phyloP scores from a whole-genome alignment of 495 filamentous ascomycete species.

The Tuber umbilicatum region DNA sequence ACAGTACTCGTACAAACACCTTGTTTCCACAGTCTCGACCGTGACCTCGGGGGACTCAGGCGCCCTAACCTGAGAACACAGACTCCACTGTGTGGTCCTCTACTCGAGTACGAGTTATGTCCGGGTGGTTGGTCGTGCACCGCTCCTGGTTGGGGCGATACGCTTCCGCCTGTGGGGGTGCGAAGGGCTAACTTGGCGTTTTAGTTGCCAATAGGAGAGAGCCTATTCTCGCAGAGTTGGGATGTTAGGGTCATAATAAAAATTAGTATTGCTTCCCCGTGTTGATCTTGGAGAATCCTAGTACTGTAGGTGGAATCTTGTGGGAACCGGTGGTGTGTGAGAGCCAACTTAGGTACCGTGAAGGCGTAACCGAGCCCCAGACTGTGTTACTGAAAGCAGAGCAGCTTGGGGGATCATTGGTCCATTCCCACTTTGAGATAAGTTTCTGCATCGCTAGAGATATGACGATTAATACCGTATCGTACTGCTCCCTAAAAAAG shows the following conservation, averaged over 20 bases:
- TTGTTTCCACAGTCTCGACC: background rate
- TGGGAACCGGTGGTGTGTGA: background rate
- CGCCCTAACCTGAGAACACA: background rate
- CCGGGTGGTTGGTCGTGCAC: background rate
- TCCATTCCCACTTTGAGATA: background rate
- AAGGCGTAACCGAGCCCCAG: background rate
- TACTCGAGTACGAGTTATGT: too few relatives aligned
- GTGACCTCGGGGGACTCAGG: background rate
- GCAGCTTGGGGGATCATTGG: background rate
- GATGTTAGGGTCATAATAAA: background rate
- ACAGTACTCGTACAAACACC: background rate
- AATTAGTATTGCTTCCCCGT: background rate
- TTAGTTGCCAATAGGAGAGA: background rate
- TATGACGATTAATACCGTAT: too few relatives aligned
- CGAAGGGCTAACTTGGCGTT: background rate
- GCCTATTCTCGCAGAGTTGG: background rate
- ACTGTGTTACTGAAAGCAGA: background rate
- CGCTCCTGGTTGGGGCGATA: background rate
- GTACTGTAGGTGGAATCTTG: background rate
- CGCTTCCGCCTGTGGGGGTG: background rate
- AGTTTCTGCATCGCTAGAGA: background rate
- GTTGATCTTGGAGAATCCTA: background rate
- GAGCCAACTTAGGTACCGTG: background rate
- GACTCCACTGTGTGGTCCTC: background rate
- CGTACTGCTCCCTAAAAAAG: background rate